Conservation (phyloP, 140 eudicot species). For the Stevia rebaudiana region DNA sequence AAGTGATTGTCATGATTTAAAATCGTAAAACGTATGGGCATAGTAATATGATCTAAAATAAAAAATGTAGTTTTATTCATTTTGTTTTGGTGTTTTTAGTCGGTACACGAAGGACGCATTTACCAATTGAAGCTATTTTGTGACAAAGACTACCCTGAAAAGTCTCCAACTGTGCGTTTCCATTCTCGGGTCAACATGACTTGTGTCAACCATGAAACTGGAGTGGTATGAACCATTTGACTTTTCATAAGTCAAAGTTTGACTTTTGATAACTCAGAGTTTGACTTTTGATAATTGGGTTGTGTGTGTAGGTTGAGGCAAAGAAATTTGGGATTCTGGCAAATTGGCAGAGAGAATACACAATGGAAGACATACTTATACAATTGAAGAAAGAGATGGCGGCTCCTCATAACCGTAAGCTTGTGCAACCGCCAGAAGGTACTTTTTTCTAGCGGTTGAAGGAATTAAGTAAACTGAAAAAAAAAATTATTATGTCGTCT, state of each 20-base stretch:
- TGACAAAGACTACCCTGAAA: background rate
- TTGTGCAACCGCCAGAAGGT: background rate
- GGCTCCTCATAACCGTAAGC: background rate
- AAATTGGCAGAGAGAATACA: constrained; percentile 1
- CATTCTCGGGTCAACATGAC: constrained; percentile 5
- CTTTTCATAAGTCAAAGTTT: background rate
- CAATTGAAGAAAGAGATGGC: constrained; percentile 1
- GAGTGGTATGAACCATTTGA: background rate
- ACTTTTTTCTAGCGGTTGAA: background rate
- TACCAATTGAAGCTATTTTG: background rate
- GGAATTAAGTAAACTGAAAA: background rate
- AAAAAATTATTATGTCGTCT: background rate
- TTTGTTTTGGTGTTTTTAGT: background rate
- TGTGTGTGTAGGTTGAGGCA: background rate
- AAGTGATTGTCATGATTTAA: background rate
- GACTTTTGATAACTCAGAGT: background rate
- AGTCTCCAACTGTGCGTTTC: background rate
- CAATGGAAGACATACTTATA: background rate
- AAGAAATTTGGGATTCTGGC: constrained; percentile 2
- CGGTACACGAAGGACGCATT: background rate
- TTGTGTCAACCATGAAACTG: constrained; percentile 1
- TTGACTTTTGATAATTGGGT: background rate
- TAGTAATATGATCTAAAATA: background rate
- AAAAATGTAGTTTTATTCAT: background rate
- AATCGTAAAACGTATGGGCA: background rate